Conservation (phyloP, 352 stramenopile genomes). For the Discostella stelligera region DNA sequence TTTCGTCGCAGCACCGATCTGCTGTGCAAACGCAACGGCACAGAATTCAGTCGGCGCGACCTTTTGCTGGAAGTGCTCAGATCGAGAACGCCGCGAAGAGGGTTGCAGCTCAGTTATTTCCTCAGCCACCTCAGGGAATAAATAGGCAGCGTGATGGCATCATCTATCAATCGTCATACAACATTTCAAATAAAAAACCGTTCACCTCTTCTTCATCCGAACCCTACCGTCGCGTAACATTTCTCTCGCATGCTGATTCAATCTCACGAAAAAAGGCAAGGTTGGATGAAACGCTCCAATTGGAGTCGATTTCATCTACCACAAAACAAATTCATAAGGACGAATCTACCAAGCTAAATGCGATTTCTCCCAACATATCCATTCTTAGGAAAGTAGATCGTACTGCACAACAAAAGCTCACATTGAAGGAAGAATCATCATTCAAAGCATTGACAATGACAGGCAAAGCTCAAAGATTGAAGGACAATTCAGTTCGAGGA, state of each 20-base stretch:
- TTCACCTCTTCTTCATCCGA: background rate
- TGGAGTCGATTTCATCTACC: background rate
- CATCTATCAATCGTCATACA: background rate
- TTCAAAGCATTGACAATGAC: background rate
- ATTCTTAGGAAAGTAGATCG: constrained; percentile 16
- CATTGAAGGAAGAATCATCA: constrained; percentile 1
- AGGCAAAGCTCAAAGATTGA: background rate
- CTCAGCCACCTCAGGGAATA: background rate
- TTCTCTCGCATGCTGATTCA: constrained; percentile 15
- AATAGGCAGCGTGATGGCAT: background rate
- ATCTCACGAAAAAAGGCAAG: constrained; percentile 11
- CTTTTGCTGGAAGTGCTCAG: constrained; percentile 42
- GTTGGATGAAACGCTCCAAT: background rate
- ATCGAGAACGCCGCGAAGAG: constrained; percentile 12
- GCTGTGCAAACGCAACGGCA: constrained; percentile 35
- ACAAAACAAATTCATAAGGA: constrained; percentile 6
- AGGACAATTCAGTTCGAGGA: background rate
- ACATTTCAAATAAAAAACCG: background rate
- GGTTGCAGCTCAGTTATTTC: constrained; percentile 19
- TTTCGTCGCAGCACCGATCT: constrained; percentile 47
- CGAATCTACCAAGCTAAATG: background rate
- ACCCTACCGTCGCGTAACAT: constrained; percentile 1
- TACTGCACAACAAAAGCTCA: constrained; percentile 6
- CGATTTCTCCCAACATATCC: background rate
- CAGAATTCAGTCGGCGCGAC: constrained; percentile 33